Evolutionary conservation across 768 basidiomycete species (phyloP), one percentile per base, ranked within the genome.

Genomic region (Lactarius hatsudake): DNA sequence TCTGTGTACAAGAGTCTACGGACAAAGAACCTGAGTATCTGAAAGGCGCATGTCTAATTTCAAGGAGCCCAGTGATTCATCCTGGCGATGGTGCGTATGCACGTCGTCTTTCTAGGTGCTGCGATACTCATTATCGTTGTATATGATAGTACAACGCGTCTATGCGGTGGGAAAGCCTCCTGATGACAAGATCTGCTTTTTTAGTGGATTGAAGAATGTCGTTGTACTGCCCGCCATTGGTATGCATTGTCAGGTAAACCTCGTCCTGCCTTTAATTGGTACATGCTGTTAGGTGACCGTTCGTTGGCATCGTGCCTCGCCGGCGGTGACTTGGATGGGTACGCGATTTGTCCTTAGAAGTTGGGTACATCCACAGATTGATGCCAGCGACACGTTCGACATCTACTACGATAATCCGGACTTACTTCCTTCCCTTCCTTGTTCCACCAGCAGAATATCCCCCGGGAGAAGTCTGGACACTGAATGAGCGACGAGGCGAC

Each of bases 271-370:
- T 18, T 10, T 6, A 2, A 59, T n/a, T 30, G 18, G 40, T 26
- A 9, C 42, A 4, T 36, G 12, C 59, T 53, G 3, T 5, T 69
- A 90, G 88, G 87, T 6, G 64, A 71, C 1, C 83, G 88, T 43
- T 88, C 90, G 0, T 72, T 91, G 51, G 83, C 91, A 12, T 90
- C 88, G 2, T 85, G 83, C 67, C 80, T 92, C 18, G 87, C 83
- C 12, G 90, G 90, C 42, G 91, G 91, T 0, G 91, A 93, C 77
- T 77, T 92, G n/a, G 91, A 92, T 64, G 91, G 91, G 89, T 90
- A 73, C 30, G 40, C 26, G 26, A 30, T 48, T 17, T 56, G 23
- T 9, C 42, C 48, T 30, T 8, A n/a, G 53, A 5, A 30, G 36
- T 61, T 38, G 45, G 5, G 56, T 60, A 63, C 38, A 63, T 58